phyloP scores from a whole-genome alignment of 164 flowering plant genomes.

The Stephania japonica region DNA sequence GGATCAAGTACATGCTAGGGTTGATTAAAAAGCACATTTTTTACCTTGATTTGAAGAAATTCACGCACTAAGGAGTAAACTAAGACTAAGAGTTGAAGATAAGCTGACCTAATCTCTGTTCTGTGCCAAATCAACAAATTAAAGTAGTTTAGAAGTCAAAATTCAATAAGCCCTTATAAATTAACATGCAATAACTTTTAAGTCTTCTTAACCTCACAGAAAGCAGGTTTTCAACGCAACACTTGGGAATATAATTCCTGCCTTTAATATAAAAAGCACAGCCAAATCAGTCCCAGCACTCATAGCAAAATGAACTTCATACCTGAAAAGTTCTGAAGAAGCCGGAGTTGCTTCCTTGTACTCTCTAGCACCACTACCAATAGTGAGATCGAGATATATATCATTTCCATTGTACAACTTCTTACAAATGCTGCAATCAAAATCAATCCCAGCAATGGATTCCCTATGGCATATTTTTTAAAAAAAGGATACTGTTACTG shows the following conservation, averaged over 20 bases:
- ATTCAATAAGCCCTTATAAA: not conserved
- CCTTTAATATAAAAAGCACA: not conserved
- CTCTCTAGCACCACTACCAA: conserved; percentile 48
- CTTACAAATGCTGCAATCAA: conserved; percentile 59
- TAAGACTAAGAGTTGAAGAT: not conserved
- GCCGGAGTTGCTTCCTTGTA: conserved; percentile 45
- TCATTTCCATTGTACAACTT: conserved; percentile 48
- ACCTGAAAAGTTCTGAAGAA: conserved; percentile 79
- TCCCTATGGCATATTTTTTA: conserved; percentile 32
- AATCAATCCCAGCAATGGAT: conserved; percentile 27
- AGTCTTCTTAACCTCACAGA: not conserved
- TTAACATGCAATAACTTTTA: not conserved
- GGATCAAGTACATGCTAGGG: not conserved
- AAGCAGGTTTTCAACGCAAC: not conserved
- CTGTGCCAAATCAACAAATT: not conserved
- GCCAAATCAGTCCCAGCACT: not conserved
- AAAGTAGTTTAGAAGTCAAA: not conserved
- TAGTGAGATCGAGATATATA: conserved; percentile 56
- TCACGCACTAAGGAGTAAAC: not conserved
- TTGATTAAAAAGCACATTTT: not conserved
- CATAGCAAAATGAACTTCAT: not conserved
- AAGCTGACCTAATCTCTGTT: not conserved
- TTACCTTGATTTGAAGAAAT: not conserved
- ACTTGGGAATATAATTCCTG: not conserved
- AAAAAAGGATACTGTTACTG: not conserved